Evolutionary conservation across 1,139 yeast genomes (phyloP).

Genomic region (Sugiyamaella japonica): DNA sequence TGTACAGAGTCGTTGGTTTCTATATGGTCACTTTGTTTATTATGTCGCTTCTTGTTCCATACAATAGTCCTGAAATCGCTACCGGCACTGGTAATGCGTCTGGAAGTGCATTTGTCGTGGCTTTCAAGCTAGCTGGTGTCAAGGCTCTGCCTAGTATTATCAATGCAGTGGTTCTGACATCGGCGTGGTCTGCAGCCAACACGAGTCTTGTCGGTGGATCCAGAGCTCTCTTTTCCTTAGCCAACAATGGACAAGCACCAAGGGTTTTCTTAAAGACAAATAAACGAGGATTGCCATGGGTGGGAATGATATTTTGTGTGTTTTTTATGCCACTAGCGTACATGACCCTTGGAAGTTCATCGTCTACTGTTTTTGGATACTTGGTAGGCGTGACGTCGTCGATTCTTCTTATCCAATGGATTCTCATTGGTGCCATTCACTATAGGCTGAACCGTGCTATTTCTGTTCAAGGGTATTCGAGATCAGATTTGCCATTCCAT

Average conservation of each 20-base stretch:
- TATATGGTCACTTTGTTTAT: constrained; percentile 60
- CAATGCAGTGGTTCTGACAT: constrained; percentile 69
- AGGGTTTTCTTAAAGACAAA: constrained; percentile 70
- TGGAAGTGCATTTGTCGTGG: constrained; percentile 75
- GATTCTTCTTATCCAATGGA: constrained; percentile 84
- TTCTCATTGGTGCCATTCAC: constrained; percentile 71
- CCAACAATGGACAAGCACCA: constrained; percentile 83
- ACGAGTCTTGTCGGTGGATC: constrained; percentile 78
- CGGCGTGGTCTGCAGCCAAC: constrained; percentile 74
- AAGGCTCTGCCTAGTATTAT: constrained; percentile 65
- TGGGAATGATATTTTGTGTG: constrained; percentile 59
- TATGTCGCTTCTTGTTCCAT: constrained; percentile 66
- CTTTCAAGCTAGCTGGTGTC: constrained; percentile 58
- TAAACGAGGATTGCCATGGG: constrained; percentile 70
- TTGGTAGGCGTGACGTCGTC: constrained; percentile 79
- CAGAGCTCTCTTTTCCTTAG: constrained; percentile 77
- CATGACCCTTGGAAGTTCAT: constrained; percentile 62
- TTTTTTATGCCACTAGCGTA: constrained; percentile 67
- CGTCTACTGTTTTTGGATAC: constrained; percentile 75
- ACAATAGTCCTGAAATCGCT: constrained; percentile 48
- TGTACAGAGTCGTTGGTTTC: constrained; percentile 67
- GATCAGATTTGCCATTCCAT: constrained; percentile 65
- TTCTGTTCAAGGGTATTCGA: constrained; percentile 59
- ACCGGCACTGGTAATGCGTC: constrained; percentile 50
- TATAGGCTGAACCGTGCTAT: constrained; percentile 78